A percentile compares a stretch with the other conserved stretches of the same genome.
Evolutionary conservation across 176 grass and related monocot species (phyloP).

Genomic region (Ensete ventricosum): DNA sequence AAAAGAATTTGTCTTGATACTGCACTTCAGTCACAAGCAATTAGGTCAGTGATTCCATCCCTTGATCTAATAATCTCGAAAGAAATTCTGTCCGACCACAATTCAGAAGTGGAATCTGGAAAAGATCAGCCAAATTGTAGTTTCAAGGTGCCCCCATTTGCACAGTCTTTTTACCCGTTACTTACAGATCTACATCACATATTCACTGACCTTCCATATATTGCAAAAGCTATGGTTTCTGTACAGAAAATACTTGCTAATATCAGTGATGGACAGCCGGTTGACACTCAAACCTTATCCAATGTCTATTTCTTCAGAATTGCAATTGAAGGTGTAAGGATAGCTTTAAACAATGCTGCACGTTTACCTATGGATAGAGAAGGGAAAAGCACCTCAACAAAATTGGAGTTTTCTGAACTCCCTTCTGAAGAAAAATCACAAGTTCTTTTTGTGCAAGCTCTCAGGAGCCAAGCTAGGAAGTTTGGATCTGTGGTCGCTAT

Average conservation of each 20-base stretch:
- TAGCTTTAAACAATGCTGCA: conserved; percentile 38
- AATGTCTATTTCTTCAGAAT: conserved; percentile 68
- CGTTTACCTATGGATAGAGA: neutral
- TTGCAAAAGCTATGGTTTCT: conserved; percentile 70
- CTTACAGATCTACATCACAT: conserved; percentile 73
- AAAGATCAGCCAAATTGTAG: conserved; percentile 30
- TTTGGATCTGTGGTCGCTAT: conserved; percentile 15
- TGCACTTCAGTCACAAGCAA: conserved; percentile 34
- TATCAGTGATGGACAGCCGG: conserved; percentile 47
- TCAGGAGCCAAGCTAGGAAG: conserved; percentile 13
- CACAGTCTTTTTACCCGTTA: conserved; percentile 72
- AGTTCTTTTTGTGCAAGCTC: conserved; percentile 45
- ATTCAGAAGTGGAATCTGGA: conserved; percentile 25
- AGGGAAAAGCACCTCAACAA: neutral
- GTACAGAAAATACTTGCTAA: conserved; percentile 56
- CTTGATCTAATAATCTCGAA: conserved; percentile 40
- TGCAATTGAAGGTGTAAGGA: conserved; percentile 70
- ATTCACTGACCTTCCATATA: conserved; percentile 65
- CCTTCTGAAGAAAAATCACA: conserved; percentile 65
- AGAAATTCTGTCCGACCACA: conserved; percentile 17
- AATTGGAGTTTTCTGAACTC: conserved; percentile 38
- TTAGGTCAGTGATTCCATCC: conserved; percentile 49
- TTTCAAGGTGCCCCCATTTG: conserved; percentile 63
- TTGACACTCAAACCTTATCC: conserved; percentile 51
- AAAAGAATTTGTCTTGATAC: conserved; percentile 40